Evolutionary conservation across 225 moss, liverwort and hornwort genomes (phyloP), one percentile per base, ranked within the genome.

Genomic region (Bryoerythrophyllum caledonicum): DNA sequence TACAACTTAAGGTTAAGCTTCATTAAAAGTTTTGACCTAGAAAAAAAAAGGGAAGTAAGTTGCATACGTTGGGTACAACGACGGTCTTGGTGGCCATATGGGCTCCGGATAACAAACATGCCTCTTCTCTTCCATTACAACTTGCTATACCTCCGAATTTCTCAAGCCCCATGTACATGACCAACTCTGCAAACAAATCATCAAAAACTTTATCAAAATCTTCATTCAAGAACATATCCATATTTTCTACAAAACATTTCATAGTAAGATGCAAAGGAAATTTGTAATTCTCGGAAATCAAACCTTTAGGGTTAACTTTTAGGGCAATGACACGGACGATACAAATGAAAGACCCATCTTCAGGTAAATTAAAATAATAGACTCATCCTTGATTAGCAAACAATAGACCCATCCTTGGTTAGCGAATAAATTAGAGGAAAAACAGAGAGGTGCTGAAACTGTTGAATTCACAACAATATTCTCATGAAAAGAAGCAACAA

Each of bases 51-150:
- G 38, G 52, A 28, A 52, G 26, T 74, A 0, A 62, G 51, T 46
- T 78, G 25, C 59, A 4, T 82, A 85, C 85, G 49, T 79, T 55
- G 78, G 72, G 60, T 85, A 85, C 24, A 85, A 70, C 6, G 78
- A 72, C 28, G 60, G 69, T 7, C 69, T 69, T 20, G 53, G 70
- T 59, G 40, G 85, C 57, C 67, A 68, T 82, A 40, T 26, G 26
- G 72, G 2, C 58, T 72, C 73, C 49, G 76, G 76, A 79, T 68
- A 82, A 68, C 85, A 85, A 72, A 79, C 25, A 48, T 82, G 85
- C 72, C 73, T 24, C 19, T 79, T 76, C 67, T 71, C 65, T 17
- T 62, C 73, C 85, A 85, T 85, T 28, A 17, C 27, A n/a, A 23
- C 81, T 55, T 40, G 8, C 23, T 68, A 46, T 38, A 71, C n/a